Conservation (phyloP, 1,284 basidiomycete genomes). For the Melampsora larici-populina region DNA sequence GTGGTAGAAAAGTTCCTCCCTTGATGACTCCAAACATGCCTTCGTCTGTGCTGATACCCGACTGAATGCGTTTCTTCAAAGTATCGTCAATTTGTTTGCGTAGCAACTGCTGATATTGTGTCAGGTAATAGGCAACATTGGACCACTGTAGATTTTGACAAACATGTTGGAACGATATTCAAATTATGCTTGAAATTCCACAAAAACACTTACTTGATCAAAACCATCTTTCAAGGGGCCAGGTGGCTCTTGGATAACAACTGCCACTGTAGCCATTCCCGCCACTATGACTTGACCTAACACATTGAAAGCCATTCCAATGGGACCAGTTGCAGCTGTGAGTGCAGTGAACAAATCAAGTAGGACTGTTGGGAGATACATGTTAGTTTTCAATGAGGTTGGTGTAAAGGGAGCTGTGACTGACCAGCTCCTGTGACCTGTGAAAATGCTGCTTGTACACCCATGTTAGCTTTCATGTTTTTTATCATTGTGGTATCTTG, state of each 20-base stretch:
- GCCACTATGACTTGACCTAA: conserved; percentile 11
- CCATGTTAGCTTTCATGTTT: conserved; percentile 33
- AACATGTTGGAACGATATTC: neutral
- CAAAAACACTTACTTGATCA: conserved; percentile 10
- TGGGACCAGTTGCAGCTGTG: neutral
- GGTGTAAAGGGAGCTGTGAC: too few species aligned
- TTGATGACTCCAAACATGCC: conserved; percentile 36
- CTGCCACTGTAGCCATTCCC: conserved; percentile 9
- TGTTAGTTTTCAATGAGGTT: too few species aligned
- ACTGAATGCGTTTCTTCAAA: neutral
- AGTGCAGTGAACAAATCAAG: too few species aligned
- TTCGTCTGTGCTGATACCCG: conserved; percentile 26
- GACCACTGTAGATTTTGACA: conserved; percentile 9
- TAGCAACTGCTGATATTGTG: conserved; percentile 18
- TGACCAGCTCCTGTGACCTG: conserved; percentile 36
- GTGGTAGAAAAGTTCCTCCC: conserved; percentile 14
- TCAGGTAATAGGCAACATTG: conserved; percentile 28
- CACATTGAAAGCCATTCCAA: conserved; percentile 12
- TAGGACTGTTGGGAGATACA: too few species aligned
- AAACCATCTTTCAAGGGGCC: conserved; percentile 37
- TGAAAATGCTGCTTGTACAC: conserved; percentile 21
- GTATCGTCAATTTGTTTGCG: conserved; percentile 10
- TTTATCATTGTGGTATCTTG: conserved; percentile 6
- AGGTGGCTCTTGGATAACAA: conserved; percentile 29
- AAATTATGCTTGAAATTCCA: neutral